phyloP scores from a whole-genome alignment of 345 rosid species.

The Adansonia digitata region DNA sequence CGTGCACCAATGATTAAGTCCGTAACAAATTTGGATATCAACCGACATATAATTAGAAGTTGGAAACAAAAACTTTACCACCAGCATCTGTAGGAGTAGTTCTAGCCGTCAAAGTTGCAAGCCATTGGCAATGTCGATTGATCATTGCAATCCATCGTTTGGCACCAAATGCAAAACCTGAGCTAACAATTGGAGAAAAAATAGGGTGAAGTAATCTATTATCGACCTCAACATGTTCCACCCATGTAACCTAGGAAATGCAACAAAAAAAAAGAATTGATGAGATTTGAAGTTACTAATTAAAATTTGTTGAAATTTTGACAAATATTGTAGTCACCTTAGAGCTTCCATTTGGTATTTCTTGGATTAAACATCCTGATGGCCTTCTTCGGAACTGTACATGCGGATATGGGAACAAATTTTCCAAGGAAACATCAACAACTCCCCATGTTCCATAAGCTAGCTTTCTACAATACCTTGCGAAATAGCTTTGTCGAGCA shows the following conservation, averaged over 20 bases:
- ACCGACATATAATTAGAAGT: not conserved
- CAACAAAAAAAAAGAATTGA: not conserved
- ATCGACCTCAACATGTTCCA: conserved; percentile 50
- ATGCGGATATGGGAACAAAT: conserved; percentile 24
- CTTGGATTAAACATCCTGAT: conserved; percentile 46
- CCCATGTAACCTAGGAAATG: conserved; percentile 40
- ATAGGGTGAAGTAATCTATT: conserved; percentile 21
- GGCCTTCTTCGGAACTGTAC: conserved; percentile 36
- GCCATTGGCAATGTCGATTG: conserved; percentile 27
- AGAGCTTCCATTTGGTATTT: conserved; percentile 23
- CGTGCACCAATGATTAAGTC: not conserved
- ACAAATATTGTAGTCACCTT: conserved; percentile 20
- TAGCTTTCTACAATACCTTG: conserved; percentile 35
- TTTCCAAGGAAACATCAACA: conserved; percentile 50
- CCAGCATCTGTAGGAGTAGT: not conserved
- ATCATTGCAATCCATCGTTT: conserved; percentile 46
- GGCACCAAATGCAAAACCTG: conserved; percentile 46
- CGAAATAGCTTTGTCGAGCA: conserved; percentile 32
- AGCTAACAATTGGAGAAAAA: conserved; percentile 25
- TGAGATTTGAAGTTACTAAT: not conserved
- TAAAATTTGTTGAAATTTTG: too few species aligned
- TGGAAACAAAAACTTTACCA: conserved; percentile 9
- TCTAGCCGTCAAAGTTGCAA: conserved; percentile 13
- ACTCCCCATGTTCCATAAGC: conserved; percentile 37
- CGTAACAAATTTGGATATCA: not conserved